Conservation (phyloP, 768 basidiomycete species). For the Suillus weaverae region DNA sequence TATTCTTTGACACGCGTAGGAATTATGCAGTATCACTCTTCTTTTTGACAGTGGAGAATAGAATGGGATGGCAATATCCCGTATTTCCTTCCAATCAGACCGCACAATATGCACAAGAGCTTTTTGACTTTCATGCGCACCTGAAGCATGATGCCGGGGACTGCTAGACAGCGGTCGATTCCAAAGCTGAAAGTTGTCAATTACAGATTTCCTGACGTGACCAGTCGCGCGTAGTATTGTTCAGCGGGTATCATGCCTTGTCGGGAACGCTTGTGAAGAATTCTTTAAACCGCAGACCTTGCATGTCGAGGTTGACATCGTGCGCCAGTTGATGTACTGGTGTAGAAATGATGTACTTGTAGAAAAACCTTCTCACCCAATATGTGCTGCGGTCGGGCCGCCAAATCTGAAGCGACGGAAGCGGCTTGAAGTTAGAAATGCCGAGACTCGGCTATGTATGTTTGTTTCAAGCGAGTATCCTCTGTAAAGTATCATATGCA, state of each 20-base stretch:
- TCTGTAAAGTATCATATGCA: neutral
- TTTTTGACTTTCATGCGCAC: neutral
- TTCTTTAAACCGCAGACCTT: neutral
- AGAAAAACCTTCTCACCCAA: too few relatives aligned
- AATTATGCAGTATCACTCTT: constrained; percentile 19
- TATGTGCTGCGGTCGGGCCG: neutral
- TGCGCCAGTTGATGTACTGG: neutral
- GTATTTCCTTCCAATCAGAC: constrained; percentile 24
- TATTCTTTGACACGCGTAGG: constrained; percentile 13
- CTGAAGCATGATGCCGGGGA: neutral
- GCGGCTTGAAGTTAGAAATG: neutral
- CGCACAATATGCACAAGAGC: constrained; percentile 1
- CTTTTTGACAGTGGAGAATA: constrained; percentile 16
- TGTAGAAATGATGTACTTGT: too few relatives aligned
- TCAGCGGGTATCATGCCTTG: neutral
- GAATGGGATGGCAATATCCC: constrained; percentile 18
- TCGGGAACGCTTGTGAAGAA: neutral
- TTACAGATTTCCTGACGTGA: neutral
- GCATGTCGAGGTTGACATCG: neutral
- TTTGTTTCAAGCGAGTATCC: too few relatives aligned
- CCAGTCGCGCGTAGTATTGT: neutral
- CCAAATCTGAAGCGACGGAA: neutral
- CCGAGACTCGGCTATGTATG: neutral
- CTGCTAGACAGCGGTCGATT: neutral
- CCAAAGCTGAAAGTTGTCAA: neutral